Conservation (phyloP, 139 green algal genomes). For the Chlorella sp. region DNA sequence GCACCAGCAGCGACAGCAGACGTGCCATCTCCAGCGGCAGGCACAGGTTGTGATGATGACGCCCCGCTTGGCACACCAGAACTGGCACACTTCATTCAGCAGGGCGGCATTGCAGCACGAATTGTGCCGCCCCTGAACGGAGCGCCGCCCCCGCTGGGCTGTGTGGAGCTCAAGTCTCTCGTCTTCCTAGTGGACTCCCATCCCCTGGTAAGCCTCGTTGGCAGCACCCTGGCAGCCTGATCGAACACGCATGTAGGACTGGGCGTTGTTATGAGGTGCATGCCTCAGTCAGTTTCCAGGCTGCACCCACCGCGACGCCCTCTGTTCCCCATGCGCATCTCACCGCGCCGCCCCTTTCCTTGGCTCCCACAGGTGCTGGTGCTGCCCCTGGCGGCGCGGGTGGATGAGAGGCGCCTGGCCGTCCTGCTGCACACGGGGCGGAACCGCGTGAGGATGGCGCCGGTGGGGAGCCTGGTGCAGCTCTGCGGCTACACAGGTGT, state of each 20-base stretch:
- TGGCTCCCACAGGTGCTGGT: conserved; percentile 4
- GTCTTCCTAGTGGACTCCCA: conserved; percentile 7
- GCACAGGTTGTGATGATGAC: neutral
- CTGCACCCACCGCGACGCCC: no score
- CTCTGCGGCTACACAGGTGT: conserved; percentile 32
- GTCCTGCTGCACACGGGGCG: neutral
- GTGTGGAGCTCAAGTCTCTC: conserved; percentile 25
- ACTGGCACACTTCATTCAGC: neutral
- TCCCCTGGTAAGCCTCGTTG: neutral
- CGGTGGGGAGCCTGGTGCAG: conserved; percentile 5
- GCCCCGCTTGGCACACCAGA: neutral
- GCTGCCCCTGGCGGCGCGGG: neutral
- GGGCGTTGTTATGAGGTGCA: no score
- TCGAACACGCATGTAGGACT: no score
- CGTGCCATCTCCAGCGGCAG: no score
- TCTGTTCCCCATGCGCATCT: neutral
- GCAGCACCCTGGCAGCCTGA: no score
- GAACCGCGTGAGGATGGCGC: conserved; percentile 5
- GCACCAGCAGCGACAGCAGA: no score
- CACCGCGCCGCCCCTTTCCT: neutral
- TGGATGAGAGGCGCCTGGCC: conserved; percentile 9
- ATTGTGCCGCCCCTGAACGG: conserved; percentile 8
- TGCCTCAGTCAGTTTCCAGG: no score
- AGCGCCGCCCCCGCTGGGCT: neutral
- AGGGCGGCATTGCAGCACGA: neutral